Base-by-base conservation (phyloP, 2,329 filamentous ascomycete species). In the Verticillium albo-atrum region DNA sequence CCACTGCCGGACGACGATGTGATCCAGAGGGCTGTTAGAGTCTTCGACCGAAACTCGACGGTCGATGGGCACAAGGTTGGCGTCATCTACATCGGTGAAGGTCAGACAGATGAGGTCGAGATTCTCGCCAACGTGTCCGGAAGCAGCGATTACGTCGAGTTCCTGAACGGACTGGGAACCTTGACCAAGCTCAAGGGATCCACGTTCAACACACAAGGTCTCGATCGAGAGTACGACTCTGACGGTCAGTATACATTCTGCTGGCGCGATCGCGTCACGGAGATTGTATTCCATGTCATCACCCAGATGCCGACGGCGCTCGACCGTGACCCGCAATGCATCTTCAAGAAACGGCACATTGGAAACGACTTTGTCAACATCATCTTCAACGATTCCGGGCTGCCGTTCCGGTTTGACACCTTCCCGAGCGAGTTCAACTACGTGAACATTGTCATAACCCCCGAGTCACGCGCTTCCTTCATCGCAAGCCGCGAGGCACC, bases 311-410 rank as follows among this genome's bases (percentile, higher is more conserved):
- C 95, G 1, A 97, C 92, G 10, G 85, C 96, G 69, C 78, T 89
- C 15, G 86, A 92, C 58, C 82, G 85, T 30, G 92, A 97, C 67
- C 85, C 89, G 10, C 82, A 86, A 62, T 92, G 89, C 69, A 87
- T 89, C 62, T 83, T 86, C 72, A 99, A 99, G 79, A 99, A 99
- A 75, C 84, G 88, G 3, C 96, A 98, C 70, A 95, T 98, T 62
- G 95, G 95, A 60, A 99, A 99, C 70, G 95, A 98, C 73, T 96
- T 91, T 72, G 95, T 99, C 70, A 98, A 97, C 71, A 96, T 99
- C 66, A 89, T 99, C 60, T 99, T 96, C 82, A 99, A 99, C 72
- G 92, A 96, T 68, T 97, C 93, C 2, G 94, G 95, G n/a, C 74
- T 88, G 54, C 89, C 90, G 0, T 98, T 97, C 77, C 83, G 85